Percentiles rank a stretch among this genome's conserved stretches.
Conservation (phyloP, 495 filamentous ascomycete genomes). For the Sporormia fimetaria region DNA sequence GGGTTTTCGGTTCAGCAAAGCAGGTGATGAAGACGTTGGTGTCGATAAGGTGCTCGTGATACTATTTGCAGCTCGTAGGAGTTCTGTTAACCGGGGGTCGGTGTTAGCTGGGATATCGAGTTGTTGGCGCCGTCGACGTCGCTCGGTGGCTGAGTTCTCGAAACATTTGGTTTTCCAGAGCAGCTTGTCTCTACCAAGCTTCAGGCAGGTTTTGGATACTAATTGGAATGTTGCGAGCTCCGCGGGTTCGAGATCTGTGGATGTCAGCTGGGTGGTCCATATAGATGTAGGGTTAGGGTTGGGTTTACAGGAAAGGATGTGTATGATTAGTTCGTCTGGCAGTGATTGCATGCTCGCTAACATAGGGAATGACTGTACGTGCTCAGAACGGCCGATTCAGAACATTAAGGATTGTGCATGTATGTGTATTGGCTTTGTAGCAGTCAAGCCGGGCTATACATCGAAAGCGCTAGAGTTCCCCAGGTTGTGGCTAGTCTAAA, state of each 20-base stretch:
- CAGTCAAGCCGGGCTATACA: no score
- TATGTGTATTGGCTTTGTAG: no score
- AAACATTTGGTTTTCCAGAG: conserved; percentile 71
- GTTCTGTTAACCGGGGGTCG: conserved; percentile 25
- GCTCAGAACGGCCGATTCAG: no score
- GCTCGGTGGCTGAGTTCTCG: conserved; percentile 49
- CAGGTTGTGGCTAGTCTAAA: no score
- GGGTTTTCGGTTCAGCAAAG: conserved; percentile 15
- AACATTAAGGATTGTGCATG: no score
- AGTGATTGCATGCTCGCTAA: conserved; percentile 56
- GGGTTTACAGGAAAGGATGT: conserved; percentile 60
- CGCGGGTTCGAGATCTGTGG: conserved; percentile 52
- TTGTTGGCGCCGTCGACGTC: conserved; percentile 38
- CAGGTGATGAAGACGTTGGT: not conserved
- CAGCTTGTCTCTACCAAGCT: conserved; percentile 60
- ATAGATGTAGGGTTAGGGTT: conserved; percentile 3
- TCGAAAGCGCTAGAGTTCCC: no score
- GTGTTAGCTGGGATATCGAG: conserved; percentile 24
- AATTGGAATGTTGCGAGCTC: conserved; percentile 63
- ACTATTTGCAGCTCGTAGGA: conserved; percentile 29
- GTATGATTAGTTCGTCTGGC: conserved; percentile 66
- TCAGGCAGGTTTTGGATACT: conserved; percentile 54
- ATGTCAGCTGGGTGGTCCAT: conserved; percentile 5
- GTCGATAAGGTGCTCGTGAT: conserved; percentile 19
- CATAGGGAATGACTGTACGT: no score